A percentile compares a stretch with the other conserved stretches of the same genome.
phyloP scores from a whole-genome alignment of 257 asterid species.

The Thymus quinquecostatus region DNA sequence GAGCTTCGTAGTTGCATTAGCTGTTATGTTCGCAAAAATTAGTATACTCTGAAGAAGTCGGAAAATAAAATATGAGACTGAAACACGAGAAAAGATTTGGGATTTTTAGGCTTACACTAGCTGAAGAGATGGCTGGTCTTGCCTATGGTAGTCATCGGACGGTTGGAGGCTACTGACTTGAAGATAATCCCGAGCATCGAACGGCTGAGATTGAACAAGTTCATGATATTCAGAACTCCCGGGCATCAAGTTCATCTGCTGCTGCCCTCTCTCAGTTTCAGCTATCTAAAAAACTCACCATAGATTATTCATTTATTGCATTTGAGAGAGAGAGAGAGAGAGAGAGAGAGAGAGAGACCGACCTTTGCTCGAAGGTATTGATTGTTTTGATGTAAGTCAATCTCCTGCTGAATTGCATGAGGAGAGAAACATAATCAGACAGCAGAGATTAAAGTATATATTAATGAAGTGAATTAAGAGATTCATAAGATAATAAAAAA shows the following conservation, averaged over 20 bases:
- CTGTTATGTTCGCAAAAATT: not conserved
- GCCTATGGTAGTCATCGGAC: constrained; percentile 44
- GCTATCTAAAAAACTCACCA: constrained; percentile 50
- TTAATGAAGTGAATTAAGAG: no score
- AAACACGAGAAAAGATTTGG: not conserved
- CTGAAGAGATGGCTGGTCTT: constrained; percentile 67
- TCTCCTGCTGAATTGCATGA: constrained; percentile 59
- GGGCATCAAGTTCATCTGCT: constrained; percentile 75
- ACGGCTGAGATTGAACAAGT: constrained; percentile 53
- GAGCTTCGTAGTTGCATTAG: constrained; percentile 1
- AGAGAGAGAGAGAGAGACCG: constrained; percentile 28
- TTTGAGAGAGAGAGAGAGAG: not conserved
- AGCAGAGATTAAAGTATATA: not conserved
- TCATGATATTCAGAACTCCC: constrained; percentile 58
- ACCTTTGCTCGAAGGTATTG: constrained; percentile 88
- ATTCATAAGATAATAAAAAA: no score
- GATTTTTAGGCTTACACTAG: constrained; percentile 51
- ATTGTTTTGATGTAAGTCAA: constrained; percentile 78
- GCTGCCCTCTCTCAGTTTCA: constrained; percentile 71
- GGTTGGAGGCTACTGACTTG: constrained; percentile 50
- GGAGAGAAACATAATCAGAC: constrained; percentile 34
- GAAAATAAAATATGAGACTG: not conserved
- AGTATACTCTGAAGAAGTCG: not conserved
- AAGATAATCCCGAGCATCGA: constrained; percentile 53
- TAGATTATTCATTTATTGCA: not conserved